A percentile compares a stretch with the other conserved stretches of the same genome.
These are phyloP conservation scores for Trichosporon sp. DNA, from an alignment of 1,284 basidiomycete genomes.

Conservation along the genomic window DNA sequence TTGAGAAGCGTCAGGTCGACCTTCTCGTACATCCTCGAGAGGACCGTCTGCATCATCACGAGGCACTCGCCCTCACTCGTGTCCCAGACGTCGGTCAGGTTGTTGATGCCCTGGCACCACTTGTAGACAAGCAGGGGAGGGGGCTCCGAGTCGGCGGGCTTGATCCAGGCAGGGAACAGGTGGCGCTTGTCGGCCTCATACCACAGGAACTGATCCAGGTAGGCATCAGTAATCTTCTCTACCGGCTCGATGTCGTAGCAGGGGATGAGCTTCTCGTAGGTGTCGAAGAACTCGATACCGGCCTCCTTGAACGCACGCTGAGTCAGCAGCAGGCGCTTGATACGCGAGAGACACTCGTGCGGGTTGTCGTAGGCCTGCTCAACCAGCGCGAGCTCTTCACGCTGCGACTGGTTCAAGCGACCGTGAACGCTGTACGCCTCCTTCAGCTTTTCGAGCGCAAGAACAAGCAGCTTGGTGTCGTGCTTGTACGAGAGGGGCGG, in stretches of 20 bases:
- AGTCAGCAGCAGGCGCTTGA: slow-evolving; percentile 89
- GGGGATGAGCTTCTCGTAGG: slow-evolving; percentile 94
- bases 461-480: slow-evolving; percentile 89
- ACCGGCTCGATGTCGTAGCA: slow-evolving; percentile 98
- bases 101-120: slow-evolving; percentile 58
- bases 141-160: slow-evolving; percentile 92
- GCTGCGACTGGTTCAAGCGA: slow-evolving; percentile 90
- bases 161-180: slow-evolving; percentile 95
- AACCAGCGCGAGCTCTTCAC: slow-evolving; percentile 90
- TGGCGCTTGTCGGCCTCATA: slow-evolving; percentile 89
- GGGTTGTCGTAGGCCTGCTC: slow-evolving; percentile 80
- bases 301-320: slow-evolving; percentile 97
- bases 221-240: slow-evolving; percentile 97
- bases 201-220: slow-evolving; percentile 75
- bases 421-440: slow-evolving; percentile 98
- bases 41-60: slow-evolving; percentile 94
- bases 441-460: slow-evolving; percentile 93
- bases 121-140: slow-evolving; percentile 95
- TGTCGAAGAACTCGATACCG: slow-evolving; percentile 78
- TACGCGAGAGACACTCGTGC: slow-evolving; percentile 71
- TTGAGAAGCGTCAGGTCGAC: slow-evolving; percentile 91
- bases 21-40: slow-evolving; percentile 96
- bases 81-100: slow-evolving; percentile 86
- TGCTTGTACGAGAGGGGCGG: slow-evolving; percentile 97
- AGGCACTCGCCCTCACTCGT: slow-evolving; percentile 93